Evolutionary conservation across 345 rosid genomes (phyloP).

Genomic region (Pistacia integerrima): DNA sequence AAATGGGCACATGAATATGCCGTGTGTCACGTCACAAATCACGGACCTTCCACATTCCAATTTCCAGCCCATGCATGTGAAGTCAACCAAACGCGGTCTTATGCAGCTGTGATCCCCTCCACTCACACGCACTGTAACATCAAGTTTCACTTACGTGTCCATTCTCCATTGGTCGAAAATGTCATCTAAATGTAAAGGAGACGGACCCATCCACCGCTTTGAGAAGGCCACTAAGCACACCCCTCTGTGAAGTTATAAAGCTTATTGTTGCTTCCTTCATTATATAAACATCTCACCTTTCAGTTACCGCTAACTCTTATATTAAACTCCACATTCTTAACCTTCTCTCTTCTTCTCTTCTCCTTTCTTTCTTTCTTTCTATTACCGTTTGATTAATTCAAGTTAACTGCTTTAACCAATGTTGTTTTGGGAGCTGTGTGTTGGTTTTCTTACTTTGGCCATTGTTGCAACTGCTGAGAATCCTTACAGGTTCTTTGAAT

Average conservation of each 20-base stretch:
- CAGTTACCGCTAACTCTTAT: conserved; percentile 16
- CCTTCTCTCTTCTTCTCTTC: background rate
- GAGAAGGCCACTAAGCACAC: background rate
- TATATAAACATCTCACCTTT: conserved; percentile 17
- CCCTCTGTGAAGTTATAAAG: background rate
- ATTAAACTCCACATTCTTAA: background rate
- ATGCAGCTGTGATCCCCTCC: background rate
- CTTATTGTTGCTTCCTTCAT: background rate
- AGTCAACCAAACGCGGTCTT: conserved; percentile 20
- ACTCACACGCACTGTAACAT: background rate
- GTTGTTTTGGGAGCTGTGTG: background rate
- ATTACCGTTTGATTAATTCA: background rate
- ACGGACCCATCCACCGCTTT: background rate
- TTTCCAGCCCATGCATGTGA: conserved; percentile 15
- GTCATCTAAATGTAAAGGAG: background rate
- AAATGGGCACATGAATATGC: conserved; percentile 33
- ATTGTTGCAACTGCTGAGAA: conserved; percentile 50
- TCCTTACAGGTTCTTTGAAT: conserved; percentile 73
- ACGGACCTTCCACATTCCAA: conserved; percentile 29
- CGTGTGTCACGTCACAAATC: conserved; percentile 52
- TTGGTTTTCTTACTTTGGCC: conserved; percentile 4
- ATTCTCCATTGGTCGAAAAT: background rate
- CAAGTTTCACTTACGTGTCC: background rate
- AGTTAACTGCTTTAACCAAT: background rate
- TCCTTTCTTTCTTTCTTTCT: background rate